Conservation (phyloP, 768 basidiomycete species). For the Cystofilobasidium capitatum region DNA sequence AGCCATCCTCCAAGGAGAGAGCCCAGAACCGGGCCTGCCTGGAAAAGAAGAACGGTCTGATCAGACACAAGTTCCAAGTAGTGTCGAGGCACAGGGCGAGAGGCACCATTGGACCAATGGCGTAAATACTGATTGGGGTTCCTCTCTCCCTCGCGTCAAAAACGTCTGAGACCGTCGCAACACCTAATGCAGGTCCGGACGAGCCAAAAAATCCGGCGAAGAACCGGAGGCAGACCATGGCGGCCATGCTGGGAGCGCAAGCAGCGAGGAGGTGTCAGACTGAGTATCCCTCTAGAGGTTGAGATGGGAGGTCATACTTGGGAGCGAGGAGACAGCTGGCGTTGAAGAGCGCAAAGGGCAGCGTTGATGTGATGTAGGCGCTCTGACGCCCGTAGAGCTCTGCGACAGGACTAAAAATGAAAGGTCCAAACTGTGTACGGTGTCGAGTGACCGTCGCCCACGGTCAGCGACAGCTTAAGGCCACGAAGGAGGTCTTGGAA, state of each 20-base stretch:
- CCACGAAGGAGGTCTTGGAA: background rate
- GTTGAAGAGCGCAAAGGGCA: slow-evolving; percentile 22
- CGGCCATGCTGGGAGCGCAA: background rate
- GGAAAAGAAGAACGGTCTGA: background rate
- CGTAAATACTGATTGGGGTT: slow-evolving; percentile 18
- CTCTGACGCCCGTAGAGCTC: slow-evolving; percentile 22
- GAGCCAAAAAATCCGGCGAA: slow-evolving; percentile 20
- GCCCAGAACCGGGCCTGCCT: background rate
- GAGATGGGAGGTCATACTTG: background rate
- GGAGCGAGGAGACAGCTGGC: slow-evolving; percentile 13
- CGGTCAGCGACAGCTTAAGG: background rate
- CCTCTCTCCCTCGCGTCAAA: slow-evolving; percentile 14
- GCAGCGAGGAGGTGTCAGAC: background rate
- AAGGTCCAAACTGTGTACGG: slow-evolving; percentile 9
- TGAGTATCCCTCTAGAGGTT: background rate
- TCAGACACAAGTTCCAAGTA: background rate
- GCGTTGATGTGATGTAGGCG: slow-evolving; percentile 14
- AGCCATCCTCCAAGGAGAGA: slow-evolving; percentile 20
- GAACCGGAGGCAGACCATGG: slow-evolving; percentile 20
- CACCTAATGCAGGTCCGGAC: slow-evolving; percentile 11
- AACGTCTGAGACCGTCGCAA: slow-evolving; percentile 19
- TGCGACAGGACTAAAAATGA: slow-evolving; percentile 17
- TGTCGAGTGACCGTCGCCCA: background rate
- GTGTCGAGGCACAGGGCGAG: background rate
- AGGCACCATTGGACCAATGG: slow-evolving; percentile 19